Conservation (phyloP, 495 filamentous ascomycete genomes). For the Xylaria telfairii region DNA sequence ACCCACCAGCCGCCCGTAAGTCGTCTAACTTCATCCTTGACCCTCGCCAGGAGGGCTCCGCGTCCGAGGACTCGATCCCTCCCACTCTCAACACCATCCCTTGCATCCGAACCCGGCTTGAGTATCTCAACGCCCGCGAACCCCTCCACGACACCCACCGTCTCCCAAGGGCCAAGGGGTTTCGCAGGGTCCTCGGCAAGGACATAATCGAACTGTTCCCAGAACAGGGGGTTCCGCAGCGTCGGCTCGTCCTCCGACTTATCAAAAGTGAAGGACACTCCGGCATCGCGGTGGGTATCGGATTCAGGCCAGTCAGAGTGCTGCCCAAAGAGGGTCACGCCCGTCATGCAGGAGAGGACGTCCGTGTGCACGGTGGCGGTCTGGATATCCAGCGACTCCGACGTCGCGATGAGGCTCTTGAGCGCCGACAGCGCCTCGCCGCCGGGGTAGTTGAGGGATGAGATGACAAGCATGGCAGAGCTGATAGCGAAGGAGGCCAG, state of each 20-base stretch:
- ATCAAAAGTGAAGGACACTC: conserved; percentile 53
- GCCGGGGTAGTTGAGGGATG: conserved; percentile 87
- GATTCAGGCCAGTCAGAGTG: conserved; percentile 33
- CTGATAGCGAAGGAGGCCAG: conserved; percentile 64
- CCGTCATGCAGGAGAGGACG: conserved; percentile 90
- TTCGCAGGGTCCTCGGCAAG: conserved; percentile 70
- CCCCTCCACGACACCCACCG: conserved; percentile 69
- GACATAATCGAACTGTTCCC: conserved; percentile 81
- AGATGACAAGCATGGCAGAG: conserved; percentile 69
- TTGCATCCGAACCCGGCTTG: conserved; percentile 46
- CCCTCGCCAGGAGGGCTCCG: conserved; percentile 37
- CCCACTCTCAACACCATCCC: conserved; percentile 36
- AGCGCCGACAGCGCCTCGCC: conserved; percentile 69
- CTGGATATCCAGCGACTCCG: conserved; percentile 36
- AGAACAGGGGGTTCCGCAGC: conserved; percentile 71
- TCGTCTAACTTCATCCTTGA: conserved; percentile 39
- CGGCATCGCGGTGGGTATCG: conserved; percentile 20
- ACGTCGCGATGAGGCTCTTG: conserved; percentile 51
- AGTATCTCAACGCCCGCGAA: conserved; percentile 74
- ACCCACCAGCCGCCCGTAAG: conserved; percentile 69
- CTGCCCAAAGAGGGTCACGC: conserved; percentile 85
- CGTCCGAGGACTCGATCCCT: conserved; percentile 41
- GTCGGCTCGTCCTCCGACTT: conserved; percentile 66
- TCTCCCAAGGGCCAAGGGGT: conserved; percentile 69
- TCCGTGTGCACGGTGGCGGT: conserved; percentile 72